Percentiles rank a stretch among this genome's conserved stretches.
Conservation (phyloP, 352 stramenopile species). For the Pythium dissimile region DNA sequence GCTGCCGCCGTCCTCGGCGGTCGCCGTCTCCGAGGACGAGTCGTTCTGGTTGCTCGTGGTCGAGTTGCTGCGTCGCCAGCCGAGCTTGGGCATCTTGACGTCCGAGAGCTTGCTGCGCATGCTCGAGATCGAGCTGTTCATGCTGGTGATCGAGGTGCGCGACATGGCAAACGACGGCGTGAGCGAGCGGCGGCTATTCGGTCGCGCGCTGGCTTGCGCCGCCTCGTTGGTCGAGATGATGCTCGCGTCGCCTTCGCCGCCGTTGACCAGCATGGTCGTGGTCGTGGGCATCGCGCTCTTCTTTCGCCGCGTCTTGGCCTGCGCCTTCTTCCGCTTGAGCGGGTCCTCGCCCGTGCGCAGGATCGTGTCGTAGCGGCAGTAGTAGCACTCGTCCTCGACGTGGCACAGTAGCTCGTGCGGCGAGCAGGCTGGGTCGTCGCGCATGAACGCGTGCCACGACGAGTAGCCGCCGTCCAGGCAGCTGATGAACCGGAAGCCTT, state of each 20-base stretch:
- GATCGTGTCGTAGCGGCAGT: constrained; percentile 78
- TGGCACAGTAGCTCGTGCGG: constrained; percentile 70
- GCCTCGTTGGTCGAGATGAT: constrained; percentile 61
- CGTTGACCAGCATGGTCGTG: constrained; percentile 68
- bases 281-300: constrained; percentile 68
- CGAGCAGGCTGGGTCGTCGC: constrained; percentile 50
- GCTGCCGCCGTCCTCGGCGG: constrained; percentile 57
- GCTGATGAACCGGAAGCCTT: constrained; percentile 78
- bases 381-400: constrained; percentile 61
- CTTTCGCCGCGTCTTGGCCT: constrained; percentile 41
- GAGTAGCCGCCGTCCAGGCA: constrained; percentile 72
- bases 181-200: constrained; percentile 31
- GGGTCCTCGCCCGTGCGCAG: constrained; percentile 63
- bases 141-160: constrained; percentile 29
- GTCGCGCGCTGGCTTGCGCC: constrained; percentile 17
- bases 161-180: constrained; percentile 48
- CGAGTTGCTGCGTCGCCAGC: constrained; percentile 42
- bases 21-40: constrained; percentile 63
- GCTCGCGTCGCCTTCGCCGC: constrained; percentile 60
- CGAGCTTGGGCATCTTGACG: constrained; percentile 71
- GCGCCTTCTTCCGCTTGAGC: constrained; percentile 43
- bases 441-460: constrained; percentile 83
- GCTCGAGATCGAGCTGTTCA: constrained; percentile 24
- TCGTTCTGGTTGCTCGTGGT: constrained; percentile 43
- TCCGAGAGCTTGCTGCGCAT: constrained; percentile 39